Evolutionary conservation across 805 yeast genomes (phyloP).

Genomic region (Komagataella pastoris): DNA sequence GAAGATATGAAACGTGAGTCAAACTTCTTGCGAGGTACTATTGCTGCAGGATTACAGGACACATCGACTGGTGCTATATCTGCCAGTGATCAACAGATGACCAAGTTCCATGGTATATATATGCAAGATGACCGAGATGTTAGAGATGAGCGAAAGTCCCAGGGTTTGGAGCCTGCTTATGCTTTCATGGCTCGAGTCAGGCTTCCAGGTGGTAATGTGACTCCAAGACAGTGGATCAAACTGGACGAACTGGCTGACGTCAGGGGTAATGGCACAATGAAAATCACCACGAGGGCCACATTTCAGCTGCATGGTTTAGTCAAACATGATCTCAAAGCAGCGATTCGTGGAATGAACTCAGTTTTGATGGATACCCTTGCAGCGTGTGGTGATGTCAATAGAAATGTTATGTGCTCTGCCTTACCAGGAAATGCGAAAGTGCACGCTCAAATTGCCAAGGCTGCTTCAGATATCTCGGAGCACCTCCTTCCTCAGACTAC

Average conservation of each 20-base stretch:
- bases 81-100: conserved; percentile 84
- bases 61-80: conserved; percentile 81
- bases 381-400: conserved; percentile 97
- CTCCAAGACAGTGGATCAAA: conserved; percentile 80
- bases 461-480: conserved; percentile 60
- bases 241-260: conserved; percentile 70
- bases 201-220: conserved; percentile 84
- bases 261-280: conserved; percentile 87
- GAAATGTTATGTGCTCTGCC: conserved; percentile 92
- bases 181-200: conserved; percentile 96
- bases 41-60: conserved; percentile 74
- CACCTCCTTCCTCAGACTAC: conserved; percentile 82
- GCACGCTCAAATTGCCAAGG: conserved; percentile 58
- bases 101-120: conserved; percentile 95
- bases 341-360: conserved; percentile 87
- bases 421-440: conserved; percentile 73
- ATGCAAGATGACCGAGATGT: conserved; percentile 98
- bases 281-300: conserved; percentile 93
- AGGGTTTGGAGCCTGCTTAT: conserved; percentile 90
- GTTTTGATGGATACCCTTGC: conserved; percentile 88
- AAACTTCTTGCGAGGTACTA: conserved; percentile 83
- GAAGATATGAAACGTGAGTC: conserved; percentile 91
- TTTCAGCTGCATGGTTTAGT: conserved; percentile 93
- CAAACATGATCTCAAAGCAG: conserved; percentile 77
- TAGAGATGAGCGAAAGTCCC: conserved; percentile 83